phyloP scores from a whole-genome alignment of 345 rosid genomes.

The Lumnitzera littorea region DNA sequence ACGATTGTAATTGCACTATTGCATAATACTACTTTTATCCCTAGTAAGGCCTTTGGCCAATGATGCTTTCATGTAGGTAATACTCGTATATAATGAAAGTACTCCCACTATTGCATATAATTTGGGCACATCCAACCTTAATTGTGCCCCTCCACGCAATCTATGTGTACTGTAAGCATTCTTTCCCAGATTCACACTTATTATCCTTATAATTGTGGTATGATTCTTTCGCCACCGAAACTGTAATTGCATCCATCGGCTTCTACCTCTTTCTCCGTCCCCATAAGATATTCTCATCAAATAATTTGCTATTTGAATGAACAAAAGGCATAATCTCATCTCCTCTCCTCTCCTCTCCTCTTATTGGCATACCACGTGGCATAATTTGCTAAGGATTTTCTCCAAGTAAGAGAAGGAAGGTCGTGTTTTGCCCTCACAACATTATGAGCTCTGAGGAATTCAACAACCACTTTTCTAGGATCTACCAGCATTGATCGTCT shows the following conservation, averaged over 20 bases:
- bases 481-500: neutral
- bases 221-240: conserved; percentile 7
- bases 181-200: neutral
- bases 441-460: conserved; percentile 14
- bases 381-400: conserved; percentile 7
- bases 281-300: conserved; percentile 14
- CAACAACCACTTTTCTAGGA: neutral
- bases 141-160: conserved; percentile 7
- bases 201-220: conserved; percentile 3
- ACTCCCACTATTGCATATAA: conserved; percentile 5
- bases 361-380: conserved; percentile 10
- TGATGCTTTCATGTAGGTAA: conserved; percentile 8
- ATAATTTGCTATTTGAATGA: conserved; percentile 2
- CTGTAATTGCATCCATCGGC: conserved; percentile 8
- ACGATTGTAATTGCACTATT: too few relatives aligned
- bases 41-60: conserved; percentile 9
- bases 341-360: conserved; percentile 1
- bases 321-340: conserved; percentile 4
- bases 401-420: conserved; percentile 7
- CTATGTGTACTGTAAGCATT: conserved; percentile 11
- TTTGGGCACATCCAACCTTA: conserved; percentile 13
- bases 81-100: conserved; percentile 7
- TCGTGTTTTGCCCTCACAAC: neutral
- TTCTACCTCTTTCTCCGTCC: conserved; percentile 7
- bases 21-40: neutral